Evolutionary conservation across 306 rosid species (phyloP).

Genomic region (Acacia confusa): DNA sequence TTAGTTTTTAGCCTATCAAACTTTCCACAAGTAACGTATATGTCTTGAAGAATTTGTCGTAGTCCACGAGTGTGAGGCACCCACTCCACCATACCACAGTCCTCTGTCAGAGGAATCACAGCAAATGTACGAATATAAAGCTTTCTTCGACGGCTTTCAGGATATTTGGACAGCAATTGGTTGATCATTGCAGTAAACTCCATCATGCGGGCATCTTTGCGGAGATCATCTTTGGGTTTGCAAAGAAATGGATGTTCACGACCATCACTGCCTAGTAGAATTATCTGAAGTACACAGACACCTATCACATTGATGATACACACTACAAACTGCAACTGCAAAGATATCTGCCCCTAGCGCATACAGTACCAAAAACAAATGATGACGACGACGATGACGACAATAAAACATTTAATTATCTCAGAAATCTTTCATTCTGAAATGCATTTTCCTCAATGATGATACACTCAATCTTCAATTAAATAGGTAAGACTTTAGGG

Average conservation of each 20-base stretch:
- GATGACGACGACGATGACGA: background rate
- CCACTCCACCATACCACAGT: slow-evolving; percentile 99
- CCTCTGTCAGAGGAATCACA: slow-evolving; percentile 95
- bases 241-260: slow-evolving; percentile 84
- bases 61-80: slow-evolving; percentile 96
- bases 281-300: slow-evolving; percentile 57
- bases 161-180: slow-evolving; percentile 82
- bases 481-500: background rate
- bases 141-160: slow-evolving; percentile 92
- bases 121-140: slow-evolving; percentile 95
- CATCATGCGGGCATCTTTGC: slow-evolving; percentile 99
- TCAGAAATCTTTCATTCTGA: background rate
- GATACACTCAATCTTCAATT: slow-evolving; percentile 18
- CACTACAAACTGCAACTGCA: background rate
- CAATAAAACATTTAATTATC: background rate
- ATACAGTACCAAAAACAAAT: background rate
- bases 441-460: slow-evolving; percentile 15
- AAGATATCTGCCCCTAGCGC: background rate
- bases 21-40: slow-evolving; percentile 78
- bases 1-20: slow-evolving; percentile 87
- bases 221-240: slow-evolving; percentile 98
- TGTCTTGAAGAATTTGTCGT: slow-evolving; percentile 87
- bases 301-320: slow-evolving; percentile 28
- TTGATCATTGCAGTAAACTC: slow-evolving; percentile 98
- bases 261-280: slow-evolving; percentile 94